Evolutionary conservation across 768 basidiomycete species (phyloP).

Genomic region (Boletus pseudopeckii): DNA sequence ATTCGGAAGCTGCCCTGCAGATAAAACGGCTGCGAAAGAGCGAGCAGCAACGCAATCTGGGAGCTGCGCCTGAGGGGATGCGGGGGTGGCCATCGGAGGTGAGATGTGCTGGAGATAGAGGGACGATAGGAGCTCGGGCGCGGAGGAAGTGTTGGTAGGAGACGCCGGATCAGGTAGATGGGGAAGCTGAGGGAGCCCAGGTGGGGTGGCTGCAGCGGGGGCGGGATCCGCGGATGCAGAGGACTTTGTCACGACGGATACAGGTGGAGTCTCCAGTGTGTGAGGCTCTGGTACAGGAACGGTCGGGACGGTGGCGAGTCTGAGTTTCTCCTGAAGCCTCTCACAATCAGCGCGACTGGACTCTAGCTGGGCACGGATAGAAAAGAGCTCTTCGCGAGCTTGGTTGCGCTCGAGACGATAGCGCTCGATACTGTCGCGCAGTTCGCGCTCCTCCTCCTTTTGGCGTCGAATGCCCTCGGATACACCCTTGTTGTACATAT

Average conservation of each 20-base stretch:
- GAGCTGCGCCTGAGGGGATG: slow-evolving; percentile 33
- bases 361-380: slow-evolving; percentile 35
- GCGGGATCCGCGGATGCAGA: slow-evolving; percentile 5
- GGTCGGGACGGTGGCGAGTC: background rate
- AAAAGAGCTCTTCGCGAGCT: slow-evolving; percentile 29
- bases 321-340: slow-evolving; percentile 29
- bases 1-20: slow-evolving; percentile 25
- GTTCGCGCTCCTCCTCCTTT: slow-evolving; percentile 36
- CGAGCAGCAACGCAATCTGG: slow-evolving; percentile 35
- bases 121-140: slow-evolving; percentile 17
- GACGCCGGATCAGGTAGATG: background rate
- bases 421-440: slow-evolving; percentile 33
- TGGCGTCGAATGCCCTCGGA: slow-evolving; percentile 40
- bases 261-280: background rate
- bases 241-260: background rate
- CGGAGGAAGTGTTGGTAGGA: slow-evolving; percentile 6
- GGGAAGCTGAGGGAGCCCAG: slow-evolving; percentile 6
- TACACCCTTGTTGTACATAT: slow-evolving; percentile 38
- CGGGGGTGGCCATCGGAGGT: slow-evolving; percentile 29
- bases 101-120: slow-evolving; percentile 21
- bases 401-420: slow-evolving; percentile 36
- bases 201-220: background rate
- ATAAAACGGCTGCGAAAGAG: slow-evolving; percentile 32
- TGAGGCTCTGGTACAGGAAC: slow-evolving; percentile 2
- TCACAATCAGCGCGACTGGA: slow-evolving; percentile 33